These are phyloP conservation scores for Fusarium solani-melongenae DNA, from an alignment of 2,329 filamentous ascomycete genomes.

Conservation along the genomic window DNA sequence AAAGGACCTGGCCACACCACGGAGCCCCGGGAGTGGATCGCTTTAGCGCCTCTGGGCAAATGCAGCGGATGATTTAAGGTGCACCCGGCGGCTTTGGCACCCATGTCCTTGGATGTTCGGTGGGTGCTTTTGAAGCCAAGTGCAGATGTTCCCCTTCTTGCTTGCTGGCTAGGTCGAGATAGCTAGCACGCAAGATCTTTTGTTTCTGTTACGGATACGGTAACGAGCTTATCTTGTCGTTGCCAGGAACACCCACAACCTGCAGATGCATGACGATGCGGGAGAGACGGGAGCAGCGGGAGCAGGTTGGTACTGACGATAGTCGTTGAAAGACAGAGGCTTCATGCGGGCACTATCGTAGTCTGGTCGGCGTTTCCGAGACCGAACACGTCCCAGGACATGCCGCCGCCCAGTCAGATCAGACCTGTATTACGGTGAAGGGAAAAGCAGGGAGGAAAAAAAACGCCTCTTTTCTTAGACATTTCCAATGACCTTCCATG, in stretches of 20 bases:
- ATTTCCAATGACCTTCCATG: constrained; percentile 32
- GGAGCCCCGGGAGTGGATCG: constrained; percentile 43
- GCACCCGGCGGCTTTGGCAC: constrained; percentile 41
- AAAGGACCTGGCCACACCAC: constrained; percentile 40
- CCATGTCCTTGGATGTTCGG: constrained; percentile 17
- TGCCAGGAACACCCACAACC: constrained; percentile 24
- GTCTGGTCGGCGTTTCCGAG: constrained; percentile 38
- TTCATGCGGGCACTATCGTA: constrained; percentile 20
- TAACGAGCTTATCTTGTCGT: constrained; percentile 39
- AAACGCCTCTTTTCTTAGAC: constrained; percentile 28
- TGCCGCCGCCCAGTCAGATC: constrained; percentile 1
- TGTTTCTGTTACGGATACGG: constrained; percentile 41
- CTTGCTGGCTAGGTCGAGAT: constrained; percentile 27
- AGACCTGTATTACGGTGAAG: constrained; percentile 13
- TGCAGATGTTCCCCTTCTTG: constrained; percentile 14
- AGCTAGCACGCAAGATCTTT: constrained; percentile 39
- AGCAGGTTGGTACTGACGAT: background rate
- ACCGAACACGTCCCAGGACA: constrained; percentile 9
- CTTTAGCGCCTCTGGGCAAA: constrained; percentile 40
- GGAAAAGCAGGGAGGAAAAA: constrained; percentile 7
- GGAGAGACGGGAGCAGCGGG: constrained; percentile 11
- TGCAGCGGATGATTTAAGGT: constrained; percentile 46
- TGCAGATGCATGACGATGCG: constrained; percentile 21
- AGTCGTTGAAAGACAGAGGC: background rate
- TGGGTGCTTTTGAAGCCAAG: constrained; percentile 1